Evolutionary conservation across 1,284 basidiomycete species (phyloP).

Genomic region (Leccinum angustisporum): DNA sequence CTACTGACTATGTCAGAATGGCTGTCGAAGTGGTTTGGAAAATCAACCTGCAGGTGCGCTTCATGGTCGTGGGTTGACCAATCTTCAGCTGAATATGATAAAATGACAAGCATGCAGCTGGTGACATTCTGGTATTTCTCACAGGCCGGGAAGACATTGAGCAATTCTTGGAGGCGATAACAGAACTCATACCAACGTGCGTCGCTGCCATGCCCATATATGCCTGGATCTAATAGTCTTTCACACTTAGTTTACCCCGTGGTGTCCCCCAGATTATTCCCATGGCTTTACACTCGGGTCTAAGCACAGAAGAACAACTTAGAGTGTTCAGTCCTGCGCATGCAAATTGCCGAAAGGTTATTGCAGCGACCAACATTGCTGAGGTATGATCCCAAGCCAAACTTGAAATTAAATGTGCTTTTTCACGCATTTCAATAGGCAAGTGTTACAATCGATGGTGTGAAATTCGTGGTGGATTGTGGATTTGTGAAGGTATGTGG

Average conservation of each 20-base stretch:
- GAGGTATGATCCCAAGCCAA: constrained; percentile 54
- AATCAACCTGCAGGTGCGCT: constrained; percentile 76
- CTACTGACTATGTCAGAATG: constrained; percentile 78
- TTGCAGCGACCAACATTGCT: constrained; percentile 95
- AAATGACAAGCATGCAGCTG: constrained; percentile 58
- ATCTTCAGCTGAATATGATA: not conserved
- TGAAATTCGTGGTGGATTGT: constrained; percentile 93
- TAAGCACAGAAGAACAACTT: constrained; percentile 84
- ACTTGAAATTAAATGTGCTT: not conserved
- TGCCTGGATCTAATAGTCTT: constrained; percentile 8
- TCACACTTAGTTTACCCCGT: constrained; percentile 57
- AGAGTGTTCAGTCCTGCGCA: constrained; percentile 80
- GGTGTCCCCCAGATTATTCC: constrained; percentile 61
- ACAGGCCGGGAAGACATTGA: constrained; percentile 99
- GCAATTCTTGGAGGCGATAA: constrained; percentile 75
- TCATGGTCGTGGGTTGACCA: not conserved
- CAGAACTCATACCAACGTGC: constrained; percentile 77
- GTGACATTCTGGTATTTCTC: constrained; percentile 92
- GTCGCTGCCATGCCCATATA: constrained; percentile 18
- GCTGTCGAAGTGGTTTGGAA: constrained; percentile 86
- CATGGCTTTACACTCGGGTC: constrained; percentile 85
- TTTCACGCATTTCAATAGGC: constrained; percentile 48
- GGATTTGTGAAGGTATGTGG: constrained; percentile 86
- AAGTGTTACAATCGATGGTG: constrained; percentile 94
- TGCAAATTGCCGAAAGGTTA: constrained; percentile 80